Conservation (phyloP, 345 rosid genomes). For the Cochlearia excelsa region DNA sequence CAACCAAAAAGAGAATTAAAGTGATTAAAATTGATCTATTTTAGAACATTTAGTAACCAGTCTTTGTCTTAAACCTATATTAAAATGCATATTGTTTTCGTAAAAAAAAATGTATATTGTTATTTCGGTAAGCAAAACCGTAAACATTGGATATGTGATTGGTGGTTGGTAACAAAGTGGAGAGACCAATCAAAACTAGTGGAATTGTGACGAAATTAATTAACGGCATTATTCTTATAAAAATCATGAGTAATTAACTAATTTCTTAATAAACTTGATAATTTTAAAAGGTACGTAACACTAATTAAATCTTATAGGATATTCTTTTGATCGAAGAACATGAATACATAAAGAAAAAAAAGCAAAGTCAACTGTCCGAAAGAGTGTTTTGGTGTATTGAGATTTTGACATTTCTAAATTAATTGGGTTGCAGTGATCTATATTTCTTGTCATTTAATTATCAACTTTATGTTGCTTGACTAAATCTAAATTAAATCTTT, state of each 20-base stretch:
- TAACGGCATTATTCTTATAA: slow-evolving; percentile 22
- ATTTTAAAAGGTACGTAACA: no score
- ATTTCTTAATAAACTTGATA: slow-evolving; percentile 2
- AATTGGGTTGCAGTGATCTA: slow-evolving; percentile 22
- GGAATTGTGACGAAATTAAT: slow-evolving; percentile 34
- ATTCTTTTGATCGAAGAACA: neutral
- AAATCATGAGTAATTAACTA: slow-evolving; percentile 17
- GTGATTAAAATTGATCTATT: slow-evolving; percentile 22
- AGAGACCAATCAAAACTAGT: slow-evolving; percentile 37
- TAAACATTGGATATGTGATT: slow-evolving; percentile 28
- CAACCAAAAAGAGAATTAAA: neutral
- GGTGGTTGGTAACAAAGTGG: slow-evolving; percentile 37
- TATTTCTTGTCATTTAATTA: slow-evolving; percentile 12
- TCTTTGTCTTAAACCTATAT: slow-evolving; percentile 25
- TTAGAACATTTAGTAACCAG: slow-evolving; percentile 13
- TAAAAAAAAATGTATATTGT: neutral
- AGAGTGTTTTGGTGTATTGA: slow-evolving; percentile 25
- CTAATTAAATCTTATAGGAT: no score
- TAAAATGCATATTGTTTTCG: neutral
- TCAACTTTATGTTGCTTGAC: slow-evolving; percentile 17
- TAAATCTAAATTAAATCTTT: neutral
- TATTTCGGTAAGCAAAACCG: slow-evolving; percentile 31
- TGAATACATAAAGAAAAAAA: slow-evolving; percentile 12
- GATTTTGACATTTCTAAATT: slow-evolving; percentile 34
- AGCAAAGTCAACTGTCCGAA: slow-evolving; percentile 31